Percentiles rank a stretch among this genome's conserved stretches.
phyloP scores from a whole-genome alignment of 139 green algal genomes.

The Volvox africanus region DNA sequence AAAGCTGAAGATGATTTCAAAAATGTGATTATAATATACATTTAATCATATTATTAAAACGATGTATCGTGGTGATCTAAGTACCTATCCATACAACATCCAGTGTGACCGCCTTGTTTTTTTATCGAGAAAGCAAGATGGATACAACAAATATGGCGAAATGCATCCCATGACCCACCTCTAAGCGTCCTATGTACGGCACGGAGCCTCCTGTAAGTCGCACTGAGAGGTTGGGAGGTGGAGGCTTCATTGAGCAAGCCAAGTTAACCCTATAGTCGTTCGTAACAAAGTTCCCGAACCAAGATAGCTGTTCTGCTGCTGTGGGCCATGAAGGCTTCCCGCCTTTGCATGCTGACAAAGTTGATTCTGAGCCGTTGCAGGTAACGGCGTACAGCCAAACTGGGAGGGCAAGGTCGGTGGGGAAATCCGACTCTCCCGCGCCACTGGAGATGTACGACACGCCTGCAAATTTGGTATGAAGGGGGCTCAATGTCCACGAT shows the following conservation, averaged over 20 bases:
- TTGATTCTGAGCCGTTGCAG: conserved; percentile 8
- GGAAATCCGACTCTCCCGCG: neutral
- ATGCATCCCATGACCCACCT: neutral
- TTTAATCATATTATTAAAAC: too few species aligned
- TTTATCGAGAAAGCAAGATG: too few species aligned
- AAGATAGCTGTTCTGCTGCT: neutral
- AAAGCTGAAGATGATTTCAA: too few species aligned
- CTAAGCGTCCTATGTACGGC: conserved; percentile 8
- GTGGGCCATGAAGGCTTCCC: neutral
- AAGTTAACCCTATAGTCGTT: neutral
- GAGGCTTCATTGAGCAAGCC: neutral
- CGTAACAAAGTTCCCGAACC: neutral
- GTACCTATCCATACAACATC: too few species aligned
- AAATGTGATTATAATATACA: too few species aligned
- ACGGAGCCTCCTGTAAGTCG: neutral
- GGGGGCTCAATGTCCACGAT: too few species aligned
- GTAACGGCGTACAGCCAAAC: neutral
- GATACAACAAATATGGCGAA: neutral
- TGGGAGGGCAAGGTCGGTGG: neutral
- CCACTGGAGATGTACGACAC: neutral
- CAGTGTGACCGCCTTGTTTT: too few species aligned
- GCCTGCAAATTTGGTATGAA: neutral
- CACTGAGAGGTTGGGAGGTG: neutral
- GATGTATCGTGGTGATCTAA: too few species aligned
- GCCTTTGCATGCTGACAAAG: neutral